Evolutionary conservation across 2,329 filamentous ascomycete species (phyloP).

Genomic region (Juglanconis sp.): DNA sequence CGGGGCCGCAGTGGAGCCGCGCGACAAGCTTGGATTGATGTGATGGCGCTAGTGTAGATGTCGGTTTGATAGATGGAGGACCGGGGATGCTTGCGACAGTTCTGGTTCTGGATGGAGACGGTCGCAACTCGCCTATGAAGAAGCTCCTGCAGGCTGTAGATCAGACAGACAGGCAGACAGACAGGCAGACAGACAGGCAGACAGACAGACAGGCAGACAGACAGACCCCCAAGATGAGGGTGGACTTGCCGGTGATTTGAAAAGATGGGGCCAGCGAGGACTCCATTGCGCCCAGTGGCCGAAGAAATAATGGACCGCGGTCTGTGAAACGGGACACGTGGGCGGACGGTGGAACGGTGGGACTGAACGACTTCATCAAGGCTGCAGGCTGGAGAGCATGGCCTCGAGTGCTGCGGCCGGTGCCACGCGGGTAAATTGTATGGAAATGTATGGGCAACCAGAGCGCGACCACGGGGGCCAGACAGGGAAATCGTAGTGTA

Average conservation of each 20-base stretch:
- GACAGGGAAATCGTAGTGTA: not conserved
- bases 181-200: not conserved
- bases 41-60: not conserved
- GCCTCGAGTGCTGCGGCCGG: not conserved
- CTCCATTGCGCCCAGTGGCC: not conserved
- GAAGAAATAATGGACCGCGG: not conserved
- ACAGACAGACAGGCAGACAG: too few relatives aligned
- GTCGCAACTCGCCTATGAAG: too few relatives aligned
- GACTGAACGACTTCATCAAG: too few relatives aligned
- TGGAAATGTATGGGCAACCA: too few relatives aligned
- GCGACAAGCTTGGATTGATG: conserved; percentile 11
- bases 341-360: not conserved
- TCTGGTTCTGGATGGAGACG: too few relatives aligned
- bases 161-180: not conserved
- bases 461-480: too few relatives aligned
- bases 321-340: conserved; percentile 1
- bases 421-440: not conserved
- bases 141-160: not conserved
- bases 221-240: too few relatives aligned
- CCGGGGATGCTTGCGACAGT: not conserved
- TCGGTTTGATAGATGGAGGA: not conserved
- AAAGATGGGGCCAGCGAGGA: too few relatives aligned
- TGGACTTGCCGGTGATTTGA: too few relatives aligned
- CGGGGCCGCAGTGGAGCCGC: conserved; percentile 10
- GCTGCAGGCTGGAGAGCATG: not conserved